These are phyloP conservation scores for Rhizophora apiculata DNA, from an alignment of 345 rosid genomes.

Conservation along the genomic window DNA sequence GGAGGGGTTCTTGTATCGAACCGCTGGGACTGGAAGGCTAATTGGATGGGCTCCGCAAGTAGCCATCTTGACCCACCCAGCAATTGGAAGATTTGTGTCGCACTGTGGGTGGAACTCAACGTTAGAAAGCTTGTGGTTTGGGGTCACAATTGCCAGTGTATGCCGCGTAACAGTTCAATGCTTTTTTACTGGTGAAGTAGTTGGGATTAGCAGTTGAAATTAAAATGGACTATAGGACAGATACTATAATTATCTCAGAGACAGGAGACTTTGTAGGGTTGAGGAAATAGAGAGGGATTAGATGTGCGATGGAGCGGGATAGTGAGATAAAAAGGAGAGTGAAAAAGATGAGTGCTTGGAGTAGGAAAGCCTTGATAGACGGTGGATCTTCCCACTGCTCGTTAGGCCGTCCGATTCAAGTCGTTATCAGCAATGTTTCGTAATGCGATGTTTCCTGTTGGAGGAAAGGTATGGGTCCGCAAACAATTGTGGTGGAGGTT, in stretches of 20 bases:
- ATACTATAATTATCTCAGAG: background rate
- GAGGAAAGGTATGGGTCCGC: too few relatives aligned
- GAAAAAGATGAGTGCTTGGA: slow-evolving; percentile 2
- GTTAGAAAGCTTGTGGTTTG: slow-evolving; percentile 16
- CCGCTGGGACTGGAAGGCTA: too few relatives aligned
- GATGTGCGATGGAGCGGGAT: slow-evolving; percentile 9
- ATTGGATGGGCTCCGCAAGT: too few relatives aligned
- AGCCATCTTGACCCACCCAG: too few relatives aligned
- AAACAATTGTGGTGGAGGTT: too few relatives aligned
- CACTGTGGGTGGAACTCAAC: background rate
- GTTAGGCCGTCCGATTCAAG: slow-evolving; percentile 8
- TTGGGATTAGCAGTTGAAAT: slow-evolving; percentile 18
- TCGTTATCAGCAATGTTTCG: background rate
- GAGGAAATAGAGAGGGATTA: slow-evolving; percentile 16
- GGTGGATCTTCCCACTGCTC: slow-evolving; percentile 11
- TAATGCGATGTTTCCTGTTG: too few relatives aligned
- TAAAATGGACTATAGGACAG: slow-evolving; percentile 12
- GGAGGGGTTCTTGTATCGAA: too few relatives aligned
- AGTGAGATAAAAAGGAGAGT: slow-evolving; percentile 2
- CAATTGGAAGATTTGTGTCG: too few relatives aligned
- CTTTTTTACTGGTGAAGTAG: slow-evolving; percentile 12
- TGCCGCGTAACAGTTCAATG: slow-evolving; percentile 17
- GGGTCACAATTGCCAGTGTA: slow-evolving; percentile 14
- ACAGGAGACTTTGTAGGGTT: background rate
- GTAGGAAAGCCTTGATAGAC: slow-evolving; percentile 6